Conservation (phyloP, 2,329 filamentous ascomycete genomes). For the Botryotinia narcissicola region DNA sequence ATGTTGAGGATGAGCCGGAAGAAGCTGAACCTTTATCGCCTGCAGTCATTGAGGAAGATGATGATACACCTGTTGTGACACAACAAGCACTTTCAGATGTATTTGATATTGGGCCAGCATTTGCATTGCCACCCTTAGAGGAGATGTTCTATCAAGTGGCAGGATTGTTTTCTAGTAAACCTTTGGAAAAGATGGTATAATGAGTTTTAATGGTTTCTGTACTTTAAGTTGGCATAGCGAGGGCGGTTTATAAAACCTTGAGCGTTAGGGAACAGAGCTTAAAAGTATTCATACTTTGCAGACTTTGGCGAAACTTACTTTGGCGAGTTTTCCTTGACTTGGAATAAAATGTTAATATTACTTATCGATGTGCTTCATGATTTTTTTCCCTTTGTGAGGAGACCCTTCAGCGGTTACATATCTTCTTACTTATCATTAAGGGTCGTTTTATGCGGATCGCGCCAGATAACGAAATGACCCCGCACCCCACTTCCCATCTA, state of each 20-base stretch:
- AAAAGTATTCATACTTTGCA: slow-evolving; percentile 22
- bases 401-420: slow-evolving; percentile 4
- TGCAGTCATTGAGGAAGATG: slow-evolving; percentile 47
- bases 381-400: neutral
- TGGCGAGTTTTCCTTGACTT: neutral
- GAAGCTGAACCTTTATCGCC: slow-evolving; percentile 35
- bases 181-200: slow-evolving; percentile 36
- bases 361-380: neutral
- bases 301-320: neutral
- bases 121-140: slow-evolving; percentile 68
- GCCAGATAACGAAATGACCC: slow-evolving; percentile 15
- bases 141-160: slow-evolving; percentile 75
- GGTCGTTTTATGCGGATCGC: neutral
- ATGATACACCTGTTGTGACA: slow-evolving; percentile 59
- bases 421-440: neutral
- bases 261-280: slow-evolving; percentile 24
- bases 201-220: slow-evolving; percentile 19
- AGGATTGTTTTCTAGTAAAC: slow-evolving; percentile 59
- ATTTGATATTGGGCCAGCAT: slow-evolving; percentile 67
- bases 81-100: slow-evolving; percentile 67
- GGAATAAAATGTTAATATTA: neutral
- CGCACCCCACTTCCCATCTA: slow-evolving; percentile 14
- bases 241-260: slow-evolving; percentile 20
- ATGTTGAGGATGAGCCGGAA: slow-evolving; percentile 39
- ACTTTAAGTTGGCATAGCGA: slow-evolving; percentile 25